Conservation (phyloP, 768 basidiomycete species). For the Hygrocybe punicea region DNA sequence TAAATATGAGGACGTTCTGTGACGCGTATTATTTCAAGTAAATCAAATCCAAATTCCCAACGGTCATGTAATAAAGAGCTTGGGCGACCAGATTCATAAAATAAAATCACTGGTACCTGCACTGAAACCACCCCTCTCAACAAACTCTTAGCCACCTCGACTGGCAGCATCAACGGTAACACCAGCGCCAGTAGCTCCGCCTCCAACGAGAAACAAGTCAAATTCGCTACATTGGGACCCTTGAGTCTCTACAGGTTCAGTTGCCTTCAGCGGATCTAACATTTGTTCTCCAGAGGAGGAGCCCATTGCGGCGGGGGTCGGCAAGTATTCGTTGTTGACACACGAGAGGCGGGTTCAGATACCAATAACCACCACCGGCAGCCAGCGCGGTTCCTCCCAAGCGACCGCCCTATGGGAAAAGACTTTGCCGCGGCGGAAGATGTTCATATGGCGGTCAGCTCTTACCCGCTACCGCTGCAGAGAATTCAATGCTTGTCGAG, state of each 20-base stretch:
- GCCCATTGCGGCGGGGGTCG: slow-evolving; percentile 77
- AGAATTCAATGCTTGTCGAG: too few species aligned
- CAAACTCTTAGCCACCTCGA: slow-evolving; percentile 90
- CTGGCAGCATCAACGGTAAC: slow-evolving; percentile 95
- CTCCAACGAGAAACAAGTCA: slow-evolving; percentile 83
- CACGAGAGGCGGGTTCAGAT: slow-evolving; percentile 68
- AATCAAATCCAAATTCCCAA: background rate
- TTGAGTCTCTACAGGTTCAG: slow-evolving; percentile 30
- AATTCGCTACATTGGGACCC: slow-evolving; percentile 47
- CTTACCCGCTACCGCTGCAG: too few species aligned
- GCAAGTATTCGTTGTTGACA: slow-evolving; percentile 59
- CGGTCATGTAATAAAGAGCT: background rate
- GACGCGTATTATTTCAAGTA: too few species aligned
- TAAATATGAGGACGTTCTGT: slow-evolving; percentile 94
- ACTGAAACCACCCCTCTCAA: slow-evolving; percentile 90
- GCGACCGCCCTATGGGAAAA: too few species aligned
- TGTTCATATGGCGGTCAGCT: too few species aligned
- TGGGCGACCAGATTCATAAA: background rate
- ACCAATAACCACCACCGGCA: slow-evolving; percentile 62
- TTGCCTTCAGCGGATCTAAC: slow-evolving; percentile 54
- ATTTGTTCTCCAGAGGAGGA: slow-evolving; percentile 67
- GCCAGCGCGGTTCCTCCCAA: slow-evolving; percentile 52
- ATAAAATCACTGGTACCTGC: slow-evolving; percentile 56
- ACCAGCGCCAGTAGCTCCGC: too few species aligned
- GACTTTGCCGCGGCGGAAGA: too few species aligned